These are phyloP conservation scores for Russula compacta DNA, from an alignment of 768 basidiomycete species.

Conservation along the genomic window DNA sequence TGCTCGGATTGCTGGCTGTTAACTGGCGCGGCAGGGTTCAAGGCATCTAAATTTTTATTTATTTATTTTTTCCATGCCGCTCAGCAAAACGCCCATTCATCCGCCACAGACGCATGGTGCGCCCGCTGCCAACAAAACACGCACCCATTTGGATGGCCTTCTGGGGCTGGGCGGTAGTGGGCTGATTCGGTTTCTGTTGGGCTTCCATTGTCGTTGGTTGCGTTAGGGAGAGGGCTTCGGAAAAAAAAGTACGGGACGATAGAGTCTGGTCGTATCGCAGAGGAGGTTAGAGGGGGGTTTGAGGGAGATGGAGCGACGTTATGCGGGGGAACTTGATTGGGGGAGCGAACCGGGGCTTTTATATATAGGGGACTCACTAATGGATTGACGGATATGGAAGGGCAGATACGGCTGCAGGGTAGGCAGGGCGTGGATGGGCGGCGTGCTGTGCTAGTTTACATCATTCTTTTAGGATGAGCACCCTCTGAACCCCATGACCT, in stretches of 20 bases:
- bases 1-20: slow-evolving; percentile 27
- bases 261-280: too few species aligned
- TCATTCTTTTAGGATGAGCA: neutral
- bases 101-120: neutral
- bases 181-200: slow-evolving; percentile 23
- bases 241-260: too few species aligned
- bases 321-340: neutral
- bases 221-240: neutral
- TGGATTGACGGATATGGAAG: neutral
- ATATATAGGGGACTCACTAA: neutral
- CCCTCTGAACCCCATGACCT: neutral
- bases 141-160: slow-evolving; percentile 55
- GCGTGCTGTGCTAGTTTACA: neutral
- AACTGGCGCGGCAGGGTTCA: slow-evolving; percentile 35
- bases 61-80: neutral
- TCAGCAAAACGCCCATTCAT: neutral
- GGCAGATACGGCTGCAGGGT: neutral
- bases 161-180: slow-evolving; percentile 46
- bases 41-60: slow-evolving; percentile 30
- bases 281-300: too few species aligned
- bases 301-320: neutral
- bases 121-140: slow-evolving; percentile 22
- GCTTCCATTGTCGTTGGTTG: slow-evolving; percentile 24
- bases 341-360: neutral
- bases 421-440: neutral